Evolutionary conservation across 768 basidiomycete genomes (phyloP), one percentile per base, ranked within the genome.

Genomic region (Lactarius trivialis): DNA sequence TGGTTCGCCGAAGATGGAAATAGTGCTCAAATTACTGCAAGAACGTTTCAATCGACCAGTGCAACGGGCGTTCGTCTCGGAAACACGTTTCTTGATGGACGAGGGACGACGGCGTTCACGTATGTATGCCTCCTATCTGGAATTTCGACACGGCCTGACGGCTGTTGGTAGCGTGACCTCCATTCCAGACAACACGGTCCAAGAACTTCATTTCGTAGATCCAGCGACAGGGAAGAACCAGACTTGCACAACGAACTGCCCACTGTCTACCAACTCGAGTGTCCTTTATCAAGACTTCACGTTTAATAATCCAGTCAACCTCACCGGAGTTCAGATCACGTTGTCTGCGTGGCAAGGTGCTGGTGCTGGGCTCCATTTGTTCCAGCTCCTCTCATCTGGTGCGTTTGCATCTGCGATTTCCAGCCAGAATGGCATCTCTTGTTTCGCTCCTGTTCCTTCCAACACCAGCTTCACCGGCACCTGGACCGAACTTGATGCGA

Each of bases 281-380:
- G 74, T 98, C 60, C 80, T 83, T 1, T 98, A 93, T 71, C 94
- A 98, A 73, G 97, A 99, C 73, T 99, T 97, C 76, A 76, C 97
- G 45, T 98, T 98, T 72, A 73, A 79, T 55, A 71, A 70, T 30
- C 71, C 73, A 8, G 71, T 82, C 36, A 75, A 78, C n/a, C 82
- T 98, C 68, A 97, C 94, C 7, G 97, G 97, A 55, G 84, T 97
- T 64, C 88, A 95, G 73, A 78, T 99, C 69, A 88, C 85, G 58
- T 77, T 98, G 21, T 84, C 86, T 8, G 75, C 79, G 52, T 96
- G 88, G 81, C 80, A 76, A 50, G 96, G 94, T 39, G 73, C 77
- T 9, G 82, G 85, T 8, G 82, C 91, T 4, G 97, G 95, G 48
- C 75, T 99, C 36, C 93, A 96, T 71, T 78, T 97, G 55, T 72